Evolutionary conservation across 2,329 filamentous ascomycete species (phyloP), one percentile per base, ranked within the genome.

Genomic region (Scytalidium sp.): DNA sequence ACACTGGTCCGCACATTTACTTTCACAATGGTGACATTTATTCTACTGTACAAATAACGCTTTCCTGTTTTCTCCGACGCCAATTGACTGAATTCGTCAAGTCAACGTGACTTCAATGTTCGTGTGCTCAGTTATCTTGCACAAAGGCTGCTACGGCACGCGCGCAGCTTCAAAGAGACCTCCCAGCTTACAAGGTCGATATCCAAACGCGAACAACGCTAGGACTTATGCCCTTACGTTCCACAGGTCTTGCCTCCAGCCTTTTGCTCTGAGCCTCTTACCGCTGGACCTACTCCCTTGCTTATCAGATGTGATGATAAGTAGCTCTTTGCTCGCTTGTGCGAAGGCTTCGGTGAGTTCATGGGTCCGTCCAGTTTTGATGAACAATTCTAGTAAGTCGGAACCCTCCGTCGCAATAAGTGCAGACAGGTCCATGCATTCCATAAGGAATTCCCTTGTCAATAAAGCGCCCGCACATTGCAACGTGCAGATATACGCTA

Each of bases 371-470:
- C 78, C 78, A 2, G 82, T 78, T 48, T 78, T 75, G 48, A 84
- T 68, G 58, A 94, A 88, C 41, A 81, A 78, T 20, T 74, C 69
- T 1, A 85, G 81, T 39, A 93, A 69, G 57, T 86, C 84, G 20
- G 84, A 84, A 52, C 78, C 80, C 56, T 84, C 81, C 50, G 87
- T 83, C 2, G 93, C 90, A 45, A 96, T 79, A 2, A 84, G 66
- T 1, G 85, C 83, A 1, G 90, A 85, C 15, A 99, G 75, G 51
- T 96, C 89, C 88, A 99, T 93, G 60, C 86, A 88, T 63, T 93
- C 85, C 21, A 94, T 78, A 17, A 96, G 76, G 56, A 87, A 81
- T 51, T 93, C 88, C 41, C 90, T 84, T 42, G 84, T 86, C 41
- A 95, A 73, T 44, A 82, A 78, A 43, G 83, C 84, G 3, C 90